phyloP scores from a whole-genome alignment of 495 filamentous ascomycete species.

The Parathielavia appendiculata region DNA sequence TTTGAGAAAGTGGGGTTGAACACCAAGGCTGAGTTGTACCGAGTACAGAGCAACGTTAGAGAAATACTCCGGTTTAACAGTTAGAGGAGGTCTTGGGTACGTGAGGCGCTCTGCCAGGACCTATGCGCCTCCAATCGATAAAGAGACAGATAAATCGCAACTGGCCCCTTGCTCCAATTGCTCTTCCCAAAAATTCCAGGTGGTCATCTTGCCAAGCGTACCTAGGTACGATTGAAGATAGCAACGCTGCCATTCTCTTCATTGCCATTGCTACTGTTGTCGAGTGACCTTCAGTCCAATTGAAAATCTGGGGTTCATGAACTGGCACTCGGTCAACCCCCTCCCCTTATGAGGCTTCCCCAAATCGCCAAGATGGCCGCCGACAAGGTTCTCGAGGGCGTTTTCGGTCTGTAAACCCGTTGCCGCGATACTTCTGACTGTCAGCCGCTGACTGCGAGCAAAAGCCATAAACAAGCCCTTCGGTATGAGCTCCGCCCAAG shows the following conservation, averaged over 20 bases:
- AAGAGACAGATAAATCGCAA: background rate
- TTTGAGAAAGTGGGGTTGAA: background rate
- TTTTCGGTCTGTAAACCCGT: conserved; percentile 54
- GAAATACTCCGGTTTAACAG: no score
- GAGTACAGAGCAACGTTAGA: background rate
- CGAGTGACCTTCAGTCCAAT: background rate
- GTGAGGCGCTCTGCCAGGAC: background rate
- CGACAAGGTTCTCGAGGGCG: conserved; percentile 64
- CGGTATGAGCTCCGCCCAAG: conserved; percentile 77
- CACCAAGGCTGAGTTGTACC: background rate
- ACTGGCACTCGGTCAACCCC: background rate
- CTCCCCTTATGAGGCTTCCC: conserved; percentile 23
- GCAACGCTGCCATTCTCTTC: background rate
- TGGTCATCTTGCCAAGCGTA: background rate
- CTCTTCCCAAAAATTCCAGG: background rate
- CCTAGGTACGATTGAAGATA: no score
- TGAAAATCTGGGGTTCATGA: background rate
- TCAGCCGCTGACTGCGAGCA: background rate
- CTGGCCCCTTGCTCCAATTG: background rate
- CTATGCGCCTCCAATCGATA: conserved; percentile 1
- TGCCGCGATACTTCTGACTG: background rate
- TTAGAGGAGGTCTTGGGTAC: no score
- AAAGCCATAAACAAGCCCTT: conserved; percentile 89
- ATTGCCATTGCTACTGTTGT: background rate
- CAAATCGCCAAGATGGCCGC: conserved; percentile 46